A percentile compares a stretch with the other conserved stretches of the same genome.
These are phyloP conservation scores for Lathyrus aphaca DNA, from an alignment of 306 rosid species.

Conservation along the genomic window DNA sequence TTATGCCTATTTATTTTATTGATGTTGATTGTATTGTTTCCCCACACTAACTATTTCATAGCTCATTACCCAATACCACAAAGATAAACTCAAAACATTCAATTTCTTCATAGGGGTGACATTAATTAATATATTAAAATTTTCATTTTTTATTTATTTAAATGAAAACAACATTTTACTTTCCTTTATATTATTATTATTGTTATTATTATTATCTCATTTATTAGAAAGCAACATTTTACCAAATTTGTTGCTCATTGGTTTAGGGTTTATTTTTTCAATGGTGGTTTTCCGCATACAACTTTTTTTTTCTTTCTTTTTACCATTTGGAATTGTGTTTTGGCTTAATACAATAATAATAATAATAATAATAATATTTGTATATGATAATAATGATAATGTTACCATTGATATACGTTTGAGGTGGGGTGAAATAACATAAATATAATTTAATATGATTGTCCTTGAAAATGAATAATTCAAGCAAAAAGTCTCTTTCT, in stretches of 20 bases:
- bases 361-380: neutral
- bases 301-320: neutral
- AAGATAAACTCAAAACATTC: conserved; percentile 20
- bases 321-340: conserved; percentile 17
- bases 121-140: neutral
- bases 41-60: conserved; percentile 29
- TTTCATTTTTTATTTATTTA: conserved; percentile 24
- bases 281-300: conserved; percentile 49
- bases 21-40: conserved; percentile 28
- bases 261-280: conserved; percentile 24
- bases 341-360: conserved; percentile 13
- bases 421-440: conserved; percentile 35
- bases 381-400: neutral
- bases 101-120: conserved; percentile 35
- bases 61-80: conserved; percentile 21
- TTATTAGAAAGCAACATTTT: conserved; percentile 43
- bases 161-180: conserved; percentile 41
- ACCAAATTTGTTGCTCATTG: conserved; percentile 32
- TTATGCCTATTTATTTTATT: conserved; percentile 25
- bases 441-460: conserved; percentile 39
- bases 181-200: neutral
- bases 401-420: conserved; percentile 10
- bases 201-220: neutral
- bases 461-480: conserved; percentile 33
- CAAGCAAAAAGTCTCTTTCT: conserved; percentile 34